Conservation (phyloP, 1,284 basidiomycete species). For the Naganishia albida region DNA sequence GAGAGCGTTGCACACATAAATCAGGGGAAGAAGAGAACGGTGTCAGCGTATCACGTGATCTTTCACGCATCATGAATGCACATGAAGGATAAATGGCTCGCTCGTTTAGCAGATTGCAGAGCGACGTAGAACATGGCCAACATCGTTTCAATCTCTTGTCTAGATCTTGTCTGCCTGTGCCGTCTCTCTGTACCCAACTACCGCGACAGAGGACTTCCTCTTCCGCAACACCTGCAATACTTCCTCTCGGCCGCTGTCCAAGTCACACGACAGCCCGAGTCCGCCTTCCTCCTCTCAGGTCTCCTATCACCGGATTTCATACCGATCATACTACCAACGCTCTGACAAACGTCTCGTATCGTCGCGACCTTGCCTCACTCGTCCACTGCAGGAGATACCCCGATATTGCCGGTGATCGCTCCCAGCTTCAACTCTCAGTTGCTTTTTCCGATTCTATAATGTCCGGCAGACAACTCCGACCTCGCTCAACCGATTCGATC, state of each 20-base stretch:
- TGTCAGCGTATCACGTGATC: too few relatives aligned
- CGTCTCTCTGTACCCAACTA: neutral
- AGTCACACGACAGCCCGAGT: conserved; percentile 19
- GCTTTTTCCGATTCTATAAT: neutral
- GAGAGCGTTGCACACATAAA: too few relatives aligned
- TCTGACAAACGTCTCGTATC: neutral
- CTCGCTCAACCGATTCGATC: neutral
- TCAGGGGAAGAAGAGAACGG: too few relatives aligned
- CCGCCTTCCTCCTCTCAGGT: neutral
- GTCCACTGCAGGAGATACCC: neutral
- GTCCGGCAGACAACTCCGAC: conserved; percentile 9
- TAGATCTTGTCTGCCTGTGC: neutral
- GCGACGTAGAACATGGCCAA: conserved; percentile 8
- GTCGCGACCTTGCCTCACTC: too few relatives aligned
- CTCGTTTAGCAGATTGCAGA: neutral
- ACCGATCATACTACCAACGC: neutral
- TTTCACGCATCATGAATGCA: neutral
- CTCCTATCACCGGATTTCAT: neutral
- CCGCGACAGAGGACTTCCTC: neutral
- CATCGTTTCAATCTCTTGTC: neutral
- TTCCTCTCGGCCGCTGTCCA: neutral
- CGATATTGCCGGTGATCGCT: neutral
- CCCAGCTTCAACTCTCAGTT: too few relatives aligned
- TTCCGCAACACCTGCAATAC: neutral
- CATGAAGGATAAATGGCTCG: conserved; percentile 24